Percentiles rank a stretch among this genome's conserved stretches.
phyloP scores from a whole-genome alignment of 139 green algal species.

The Haematococcus lacustris region DNA sequence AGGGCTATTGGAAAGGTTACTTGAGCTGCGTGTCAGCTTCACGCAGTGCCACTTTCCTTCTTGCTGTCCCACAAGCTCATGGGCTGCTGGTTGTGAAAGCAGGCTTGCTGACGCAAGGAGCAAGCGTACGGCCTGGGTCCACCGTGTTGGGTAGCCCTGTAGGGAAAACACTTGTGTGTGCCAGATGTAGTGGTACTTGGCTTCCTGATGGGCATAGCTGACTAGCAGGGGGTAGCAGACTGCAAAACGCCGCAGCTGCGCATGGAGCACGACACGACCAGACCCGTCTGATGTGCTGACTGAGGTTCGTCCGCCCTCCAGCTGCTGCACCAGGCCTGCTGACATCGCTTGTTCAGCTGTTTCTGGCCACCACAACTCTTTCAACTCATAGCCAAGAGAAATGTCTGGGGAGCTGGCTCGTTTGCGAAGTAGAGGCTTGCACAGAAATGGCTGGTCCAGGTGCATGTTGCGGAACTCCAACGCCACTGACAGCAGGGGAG shows the following conservation, averaged over 20 bases:
- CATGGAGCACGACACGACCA: slow-evolving; percentile 42
- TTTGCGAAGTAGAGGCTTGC: slow-evolving; percentile 4
- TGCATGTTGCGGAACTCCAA: slow-evolving; percentile 61
- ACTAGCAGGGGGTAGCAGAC: slow-evolving; percentile 59
- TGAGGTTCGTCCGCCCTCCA: slow-evolving; percentile 28
- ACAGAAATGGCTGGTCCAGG: slow-evolving; percentile 30
- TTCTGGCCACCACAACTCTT: slow-evolving; percentile 40
- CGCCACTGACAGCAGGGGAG: slow-evolving; percentile 23
- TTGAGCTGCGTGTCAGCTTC: too few relatives aligned
- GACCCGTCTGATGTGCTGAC: slow-evolving; percentile 37
- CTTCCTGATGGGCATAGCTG: slow-evolving; percentile 8
- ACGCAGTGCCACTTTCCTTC: too few relatives aligned
- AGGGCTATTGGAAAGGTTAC: too few relatives aligned
- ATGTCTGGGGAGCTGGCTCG: slow-evolving; percentile 15
- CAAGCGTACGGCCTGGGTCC: slow-evolving; percentile 24
- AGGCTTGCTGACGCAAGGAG: background rate
- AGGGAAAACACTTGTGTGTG: slow-evolving; percentile 40
- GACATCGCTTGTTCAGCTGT: slow-evolving; percentile 13
- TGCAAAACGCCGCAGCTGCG: slow-evolving; percentile 37
- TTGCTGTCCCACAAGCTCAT: too few relatives aligned
- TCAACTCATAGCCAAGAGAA: slow-evolving; percentile 26
- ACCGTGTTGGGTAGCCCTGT: slow-evolving; percentile 14
- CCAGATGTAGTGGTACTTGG: slow-evolving; percentile 40
- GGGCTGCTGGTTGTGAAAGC: too few relatives aligned
- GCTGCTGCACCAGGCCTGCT: slow-evolving; percentile 18